These are phyloP conservation scores for Lichtheimia hyalospora DNA, from an alignment of 371 early-diverging fungal genomes.

Conservation along the genomic window DNA sequence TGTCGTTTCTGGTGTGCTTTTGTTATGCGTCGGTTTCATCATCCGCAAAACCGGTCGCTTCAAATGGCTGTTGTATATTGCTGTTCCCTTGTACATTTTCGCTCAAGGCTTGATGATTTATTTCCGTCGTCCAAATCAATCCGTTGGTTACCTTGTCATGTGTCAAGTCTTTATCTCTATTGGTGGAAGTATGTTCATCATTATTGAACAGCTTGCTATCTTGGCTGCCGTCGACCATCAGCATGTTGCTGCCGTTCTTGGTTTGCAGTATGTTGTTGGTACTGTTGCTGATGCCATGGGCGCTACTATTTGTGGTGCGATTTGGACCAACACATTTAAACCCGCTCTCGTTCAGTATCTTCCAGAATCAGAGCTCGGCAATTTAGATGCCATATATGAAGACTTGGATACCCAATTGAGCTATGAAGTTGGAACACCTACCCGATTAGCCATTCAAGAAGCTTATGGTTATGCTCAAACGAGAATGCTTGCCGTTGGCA, in stretches of 20 bases:
- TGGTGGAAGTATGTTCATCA: conserved; percentile 21
- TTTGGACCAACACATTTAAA: conserved; percentile 20
- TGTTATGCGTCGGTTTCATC: conserved; percentile 13
- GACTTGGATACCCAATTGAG: conserved; percentile 18
- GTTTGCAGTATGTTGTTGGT: conserved; percentile 16
- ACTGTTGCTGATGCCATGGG: conserved; percentile 17
- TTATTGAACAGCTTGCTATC: conserved; percentile 17
- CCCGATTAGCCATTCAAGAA: conserved; percentile 17
- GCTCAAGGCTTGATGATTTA: conserved; percentile 22
- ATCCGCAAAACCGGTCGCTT: conserved; percentile 17
- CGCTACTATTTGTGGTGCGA: conserved; percentile 19
- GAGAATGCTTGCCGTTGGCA: conserved; percentile 21
- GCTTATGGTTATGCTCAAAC: conserved; percentile 23
- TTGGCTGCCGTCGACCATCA: conserved; percentile 23
- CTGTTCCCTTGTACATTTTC: conserved; percentile 18
- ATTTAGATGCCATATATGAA: conserved; percentile 17
- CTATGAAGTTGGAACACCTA: conserved; percentile 13
- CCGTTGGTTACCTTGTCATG: conserved; percentile 21
- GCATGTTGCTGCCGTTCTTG: conserved; percentile 17
- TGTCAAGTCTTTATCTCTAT: conserved; percentile 21
- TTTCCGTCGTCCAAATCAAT: conserved; percentile 22
- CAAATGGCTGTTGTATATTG: conserved; percentile 18
- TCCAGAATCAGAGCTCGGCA: conserved; percentile 4
- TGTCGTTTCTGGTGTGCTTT: conserved; percentile 16
- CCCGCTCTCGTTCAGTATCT: conserved; percentile 8